Evolutionary conservation across 148 eudicot genomes (phyloP).

Genomic region (Chenopodium suecicum): DNA sequence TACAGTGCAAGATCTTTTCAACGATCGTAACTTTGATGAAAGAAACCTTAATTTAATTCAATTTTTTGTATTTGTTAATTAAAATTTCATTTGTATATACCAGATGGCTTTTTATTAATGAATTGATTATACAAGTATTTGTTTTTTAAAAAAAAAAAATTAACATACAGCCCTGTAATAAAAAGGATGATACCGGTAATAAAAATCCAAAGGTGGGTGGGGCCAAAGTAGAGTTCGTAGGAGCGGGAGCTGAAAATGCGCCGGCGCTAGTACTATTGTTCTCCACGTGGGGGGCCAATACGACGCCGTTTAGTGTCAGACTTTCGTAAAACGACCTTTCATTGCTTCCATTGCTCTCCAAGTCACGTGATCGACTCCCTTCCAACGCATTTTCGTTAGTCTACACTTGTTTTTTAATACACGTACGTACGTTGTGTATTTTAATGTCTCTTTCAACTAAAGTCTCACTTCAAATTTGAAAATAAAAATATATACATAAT

Average conservation of each 20-base stretch:
- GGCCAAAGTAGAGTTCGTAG: neutral
- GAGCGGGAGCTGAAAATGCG: conserved; percentile 22
- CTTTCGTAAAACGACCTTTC: neutral
- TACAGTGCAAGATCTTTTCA: no score
- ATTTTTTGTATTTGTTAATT: no score
- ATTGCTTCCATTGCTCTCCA: neutral
- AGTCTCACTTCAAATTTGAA: no score
- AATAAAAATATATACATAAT: no score
- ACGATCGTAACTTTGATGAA: no score
- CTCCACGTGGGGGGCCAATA: conserved; percentile 25
- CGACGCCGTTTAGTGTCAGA: conserved; percentile 9
- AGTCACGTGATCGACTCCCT: neutral
- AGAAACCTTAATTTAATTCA: no score
- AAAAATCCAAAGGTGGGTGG: neutral
- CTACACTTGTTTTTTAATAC: neutral
- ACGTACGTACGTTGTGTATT: neutral
- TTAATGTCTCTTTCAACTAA: neutral
- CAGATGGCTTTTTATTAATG: no score
- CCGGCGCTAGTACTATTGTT: conserved; percentile 16
- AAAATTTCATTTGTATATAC: no score
- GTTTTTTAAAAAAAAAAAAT: no score
- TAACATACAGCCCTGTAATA: neutral
- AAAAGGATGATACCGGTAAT: no score
- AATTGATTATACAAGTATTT: no score
- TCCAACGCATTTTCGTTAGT: neutral